Percentiles rank a stretch among this genome's conserved stretches.
phyloP scores from a whole-genome alignment of 768 basidiomycete genomes.

The Fistulinella prunicolor region DNA sequence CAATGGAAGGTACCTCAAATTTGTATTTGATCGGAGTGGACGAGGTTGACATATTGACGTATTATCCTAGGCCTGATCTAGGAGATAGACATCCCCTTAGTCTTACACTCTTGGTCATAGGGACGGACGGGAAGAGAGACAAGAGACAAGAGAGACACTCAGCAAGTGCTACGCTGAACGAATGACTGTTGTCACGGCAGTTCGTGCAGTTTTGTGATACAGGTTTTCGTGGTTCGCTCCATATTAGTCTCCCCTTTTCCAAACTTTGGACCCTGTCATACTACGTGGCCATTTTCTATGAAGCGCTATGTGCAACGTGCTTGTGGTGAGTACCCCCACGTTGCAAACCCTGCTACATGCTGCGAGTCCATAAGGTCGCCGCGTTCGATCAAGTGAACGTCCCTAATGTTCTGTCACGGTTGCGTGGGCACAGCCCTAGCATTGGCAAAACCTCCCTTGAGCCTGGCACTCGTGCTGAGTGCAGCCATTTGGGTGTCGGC shows the following conservation, averaged over 20 bases:
- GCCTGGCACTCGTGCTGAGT: slow-evolving; percentile 2
- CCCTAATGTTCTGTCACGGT: background rate
- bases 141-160: too few species aligned
- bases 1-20: background rate
- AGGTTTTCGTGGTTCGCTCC: background rate
- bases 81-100: background rate
- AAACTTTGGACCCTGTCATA: background rate
- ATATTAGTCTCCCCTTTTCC: background rate
- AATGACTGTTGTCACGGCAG: too few species aligned
- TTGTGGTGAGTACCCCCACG: slow-evolving; percentile 1
- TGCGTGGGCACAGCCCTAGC: background rate
- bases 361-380: slow-evolving; percentile 16
- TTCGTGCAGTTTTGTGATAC: too few species aligned
- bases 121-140: background rate
- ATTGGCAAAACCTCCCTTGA: slow-evolving; percentile 3
- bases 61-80: background rate
- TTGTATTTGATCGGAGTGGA: background rate
- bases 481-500: background rate
- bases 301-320: slow-evolving; percentile 5
- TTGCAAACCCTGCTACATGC: slow-evolving; percentile 8
- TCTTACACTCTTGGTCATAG: background rate
- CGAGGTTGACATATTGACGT: background rate
- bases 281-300: background rate
- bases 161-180: too few species aligned
- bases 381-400: slow-evolving; percentile 10